Base-by-base conservation (phyloP, 805 yeast genomes). In the Komagataella pastoris region DNA sequence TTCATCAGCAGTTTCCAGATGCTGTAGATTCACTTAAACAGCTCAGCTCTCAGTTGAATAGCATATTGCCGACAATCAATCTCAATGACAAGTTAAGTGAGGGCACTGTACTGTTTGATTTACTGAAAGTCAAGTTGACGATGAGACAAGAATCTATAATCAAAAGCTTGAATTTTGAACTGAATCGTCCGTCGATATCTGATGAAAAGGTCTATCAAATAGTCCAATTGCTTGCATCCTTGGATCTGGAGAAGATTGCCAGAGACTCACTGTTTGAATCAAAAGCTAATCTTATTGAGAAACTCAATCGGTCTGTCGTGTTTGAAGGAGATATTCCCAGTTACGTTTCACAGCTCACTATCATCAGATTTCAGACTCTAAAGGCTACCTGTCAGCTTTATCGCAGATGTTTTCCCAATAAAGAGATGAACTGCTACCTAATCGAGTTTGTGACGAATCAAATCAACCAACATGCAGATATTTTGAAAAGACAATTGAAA, bases 371-470 rank as follows among this genome's bases (percentile, higher is more conserved):
- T 65, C 81, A 80, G 57, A 68, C 74, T 24, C 70, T 87, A 51
- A 76, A 74, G 52, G 71, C 78, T 47, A 80, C 95, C 0, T 78
- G 80, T 12, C 59, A 67, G 17, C 69, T 77, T 40, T 87, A 75
- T 67, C 72, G 73, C 49, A 64, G 69, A 23, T 74, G 83, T 50
- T 85, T 77, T 65, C 72, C 68, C 12, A 60, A 59, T 14, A 51
- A 51, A 14, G 66, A 59, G 10, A 60, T 62, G 45, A 58, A 65
- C 46, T 65, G 65, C 44, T 72, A 84, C 57, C 69, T 88, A 17
- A 83, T 88, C n/a, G 80, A 81, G 55, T 88, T 96, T 96, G 77
- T 84, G 40, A 77, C 78, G 52, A 74, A 74, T 10, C 84, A 82
- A 62, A 76, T 86, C 36, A 76, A 77, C 46, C 70, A 71, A 49